Conservation (phyloP, 352 stramenopile species). For the Phytophthora hybrid region DNA sequence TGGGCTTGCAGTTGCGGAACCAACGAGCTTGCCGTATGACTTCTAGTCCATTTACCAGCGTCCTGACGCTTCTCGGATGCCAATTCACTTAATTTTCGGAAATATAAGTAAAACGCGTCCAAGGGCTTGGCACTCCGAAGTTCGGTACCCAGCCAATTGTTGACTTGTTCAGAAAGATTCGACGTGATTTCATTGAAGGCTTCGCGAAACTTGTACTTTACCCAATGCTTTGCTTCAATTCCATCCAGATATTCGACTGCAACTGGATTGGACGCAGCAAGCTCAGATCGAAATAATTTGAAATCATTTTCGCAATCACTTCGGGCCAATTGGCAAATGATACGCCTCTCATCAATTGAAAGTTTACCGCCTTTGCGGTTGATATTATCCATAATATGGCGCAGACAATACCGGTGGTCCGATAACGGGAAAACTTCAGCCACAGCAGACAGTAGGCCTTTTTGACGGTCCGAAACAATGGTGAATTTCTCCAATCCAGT, state of each 20-base stretch:
- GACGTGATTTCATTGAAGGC: constrained; percentile 27
- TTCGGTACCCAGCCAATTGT: no score
- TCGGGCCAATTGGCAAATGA: background rate
- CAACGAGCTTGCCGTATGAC: no score
- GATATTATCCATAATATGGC: constrained; percentile 15
- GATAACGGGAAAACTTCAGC: background rate
- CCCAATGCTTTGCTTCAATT: constrained; percentile 24
- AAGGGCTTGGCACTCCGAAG: constrained; percentile 15
- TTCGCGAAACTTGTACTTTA: constrained; percentile 26
- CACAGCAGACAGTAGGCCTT: no score
- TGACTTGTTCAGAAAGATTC: no score
- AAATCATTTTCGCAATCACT: constrained; percentile 16
- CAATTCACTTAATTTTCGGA: background rate
- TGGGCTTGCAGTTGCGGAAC: no score
- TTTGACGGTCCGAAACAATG: no score
- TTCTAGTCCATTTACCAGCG: no score
- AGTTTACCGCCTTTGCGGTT: background rate
- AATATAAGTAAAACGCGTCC: constrained; percentile 7
- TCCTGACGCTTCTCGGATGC: no score
- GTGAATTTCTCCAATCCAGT: no score
- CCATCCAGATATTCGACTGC: constrained; percentile 14
- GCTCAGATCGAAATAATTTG: background rate
- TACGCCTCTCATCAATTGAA: background rate
- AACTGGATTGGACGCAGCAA: background rate
- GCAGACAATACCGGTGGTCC: constrained; percentile 12